phyloP scores from a whole-genome alignment of 202 grass and related monocot species.

The Digitaria exilis region DNA sequence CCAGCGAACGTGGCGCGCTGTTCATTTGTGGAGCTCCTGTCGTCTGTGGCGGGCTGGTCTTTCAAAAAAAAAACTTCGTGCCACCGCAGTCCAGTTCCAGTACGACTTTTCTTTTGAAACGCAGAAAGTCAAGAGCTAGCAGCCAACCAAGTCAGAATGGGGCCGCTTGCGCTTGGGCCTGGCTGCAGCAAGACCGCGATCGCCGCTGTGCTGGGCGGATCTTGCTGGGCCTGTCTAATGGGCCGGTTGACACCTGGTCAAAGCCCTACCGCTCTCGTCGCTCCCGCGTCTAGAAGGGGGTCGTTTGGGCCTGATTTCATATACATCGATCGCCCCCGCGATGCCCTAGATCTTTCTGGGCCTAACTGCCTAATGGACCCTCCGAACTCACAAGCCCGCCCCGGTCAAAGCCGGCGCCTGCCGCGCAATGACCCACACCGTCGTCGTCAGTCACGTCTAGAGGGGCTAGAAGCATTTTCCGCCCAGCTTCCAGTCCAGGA shows the following conservation, averaged over 20 bases:
- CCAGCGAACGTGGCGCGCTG: not conserved
- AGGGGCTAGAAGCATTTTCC: not conserved
- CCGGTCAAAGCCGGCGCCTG: constrained; percentile 5
- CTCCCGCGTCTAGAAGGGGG: too few species aligned
- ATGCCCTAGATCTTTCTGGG: too few species aligned
- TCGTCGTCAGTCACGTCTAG: too few species aligned
- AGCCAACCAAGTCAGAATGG: not conserved
- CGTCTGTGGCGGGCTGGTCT: too few species aligned
- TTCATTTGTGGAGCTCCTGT: not conserved
- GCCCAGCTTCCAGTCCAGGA: not conserved
- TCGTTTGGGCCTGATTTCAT: too few species aligned
- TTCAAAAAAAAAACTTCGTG: not conserved
- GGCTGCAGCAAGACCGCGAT: not conserved
- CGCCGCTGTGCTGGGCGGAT: too few species aligned
- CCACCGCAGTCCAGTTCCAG: not conserved
- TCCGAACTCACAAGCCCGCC: too few species aligned
- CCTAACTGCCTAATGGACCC: too few species aligned
- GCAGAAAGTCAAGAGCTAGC: not conserved
- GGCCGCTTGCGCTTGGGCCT: not conserved
- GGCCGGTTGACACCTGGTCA: not conserved
- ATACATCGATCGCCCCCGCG: too few species aligned
- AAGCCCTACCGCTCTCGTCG: too few species aligned
- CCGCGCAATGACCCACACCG: too few species aligned
- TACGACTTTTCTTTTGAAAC: not conserved
- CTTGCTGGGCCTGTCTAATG: not conserved